phyloP scores from a whole-genome alignment of 177 flowering plant genomes.

The Vitis hybrid region DNA sequence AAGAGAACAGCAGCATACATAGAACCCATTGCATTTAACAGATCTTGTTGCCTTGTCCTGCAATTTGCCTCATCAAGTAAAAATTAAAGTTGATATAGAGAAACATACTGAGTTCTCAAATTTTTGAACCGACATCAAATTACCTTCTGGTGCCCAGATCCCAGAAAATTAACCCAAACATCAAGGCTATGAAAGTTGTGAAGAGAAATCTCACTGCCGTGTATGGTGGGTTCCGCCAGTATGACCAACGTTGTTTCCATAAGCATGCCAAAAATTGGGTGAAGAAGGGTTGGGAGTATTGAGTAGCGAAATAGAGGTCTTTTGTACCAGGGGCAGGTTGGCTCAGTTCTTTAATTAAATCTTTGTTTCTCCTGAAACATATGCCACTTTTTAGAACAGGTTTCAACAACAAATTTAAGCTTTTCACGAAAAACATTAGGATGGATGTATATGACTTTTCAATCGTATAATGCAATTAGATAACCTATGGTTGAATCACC shows the following conservation, averaged over 20 bases:
- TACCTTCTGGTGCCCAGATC: conserved; percentile 37
- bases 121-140: neutral
- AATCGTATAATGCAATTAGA: neutral
- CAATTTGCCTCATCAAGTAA: neutral
- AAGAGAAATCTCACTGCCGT: conserved; percentile 35
- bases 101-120: neutral
- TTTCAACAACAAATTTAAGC: too few relatives aligned
- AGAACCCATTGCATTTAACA: conserved; percentile 42
- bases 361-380: conserved; percentile 38
- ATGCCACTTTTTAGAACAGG: neutral
- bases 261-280: conserved; percentile 36
- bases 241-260: conserved; percentile 39
- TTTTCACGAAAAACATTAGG: neutral
- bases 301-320: conserved; percentile 32
- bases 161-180: conserved; percentile 44
- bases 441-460: neutral
- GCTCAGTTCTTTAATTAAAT: conserved; percentile 28
- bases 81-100: neutral
- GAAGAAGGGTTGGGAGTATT: conserved; percentile 27
- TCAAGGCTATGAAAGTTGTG: conserved; percentile 30
- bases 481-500: conserved; percentile 12
- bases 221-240: conserved; percentile 45
- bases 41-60: conserved; percentile 28
- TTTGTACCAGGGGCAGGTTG: conserved; percentile 33
- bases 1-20: conserved; percentile 41